Evolutionary conservation across 495 filamentous ascomycete species (phyloP).

Genomic region (Penicillium coffeae): DNA sequence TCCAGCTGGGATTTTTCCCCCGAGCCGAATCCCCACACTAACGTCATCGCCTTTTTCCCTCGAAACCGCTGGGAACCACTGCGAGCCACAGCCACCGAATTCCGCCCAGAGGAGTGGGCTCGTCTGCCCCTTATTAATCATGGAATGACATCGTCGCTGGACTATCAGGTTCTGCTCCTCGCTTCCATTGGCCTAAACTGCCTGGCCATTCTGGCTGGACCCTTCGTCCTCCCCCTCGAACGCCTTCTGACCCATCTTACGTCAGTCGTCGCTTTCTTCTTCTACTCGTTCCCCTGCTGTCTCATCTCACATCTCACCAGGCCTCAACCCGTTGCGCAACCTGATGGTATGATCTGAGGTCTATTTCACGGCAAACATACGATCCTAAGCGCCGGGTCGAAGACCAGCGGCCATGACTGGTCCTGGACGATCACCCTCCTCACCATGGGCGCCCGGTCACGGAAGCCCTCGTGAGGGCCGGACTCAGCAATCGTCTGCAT

Average conservation of each 20-base stretch:
- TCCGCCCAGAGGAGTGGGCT: too few relatives aligned
- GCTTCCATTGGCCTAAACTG: slow-evolving; percentile 15
- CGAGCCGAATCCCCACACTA: slow-evolving; percentile 15
- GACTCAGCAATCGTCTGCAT: slow-evolving; percentile 19
- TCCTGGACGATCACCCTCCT: slow-evolving; percentile 42
- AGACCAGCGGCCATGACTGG: slow-evolving; percentile 41
- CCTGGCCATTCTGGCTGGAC: slow-evolving; percentile 16
- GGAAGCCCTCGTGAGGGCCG: slow-evolving; percentile 22
- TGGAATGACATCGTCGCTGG: slow-evolving; percentile 28
- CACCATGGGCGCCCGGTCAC: slow-evolving; percentile 40
- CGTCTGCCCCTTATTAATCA: slow-evolving; percentile 24
- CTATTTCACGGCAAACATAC: slow-evolving; percentile 3
- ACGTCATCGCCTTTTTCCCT: slow-evolving; percentile 24
- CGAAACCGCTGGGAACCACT: slow-evolving; percentile 6
- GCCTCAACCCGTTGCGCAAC: neutral
- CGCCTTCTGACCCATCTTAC: slow-evolving; percentile 12
- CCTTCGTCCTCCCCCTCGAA: slow-evolving; percentile 16
- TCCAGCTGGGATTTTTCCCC: neutral
- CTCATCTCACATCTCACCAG: neutral
- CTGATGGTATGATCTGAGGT: slow-evolving; percentile 13
- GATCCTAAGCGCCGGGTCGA: slow-evolving; percentile 13
- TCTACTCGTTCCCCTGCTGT: neutral
- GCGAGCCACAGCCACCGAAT: too few relatives aligned
- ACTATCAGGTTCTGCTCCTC: slow-evolving; percentile 26
- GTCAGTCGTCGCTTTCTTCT: slow-evolving; percentile 9